Evolutionary conservation across 2,329 filamentous ascomycete species (phyloP), one percentile per base, ranked within the genome.

Genomic region (Colletotrichum sp.): DNA sequence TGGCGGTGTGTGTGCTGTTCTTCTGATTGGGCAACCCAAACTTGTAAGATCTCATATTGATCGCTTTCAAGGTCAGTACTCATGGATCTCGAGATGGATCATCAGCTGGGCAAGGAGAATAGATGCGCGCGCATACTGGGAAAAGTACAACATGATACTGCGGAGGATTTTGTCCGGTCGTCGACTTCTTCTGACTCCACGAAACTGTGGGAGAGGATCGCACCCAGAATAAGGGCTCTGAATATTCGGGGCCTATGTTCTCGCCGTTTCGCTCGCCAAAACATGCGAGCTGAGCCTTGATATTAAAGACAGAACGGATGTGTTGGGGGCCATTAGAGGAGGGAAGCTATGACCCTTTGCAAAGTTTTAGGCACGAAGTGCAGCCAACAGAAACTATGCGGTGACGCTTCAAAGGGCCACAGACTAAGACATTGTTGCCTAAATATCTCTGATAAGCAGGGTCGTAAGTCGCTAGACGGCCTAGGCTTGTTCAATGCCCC

Each of bases 141-240:
- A 5, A 43, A 43, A 6, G n/a, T 43, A 43, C 16, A 5, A 12
- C 0, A 12, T 12, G 18, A 48, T 48, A 1, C 9, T 12, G 18
- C 18, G 43, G 43, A 6, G 43, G 43, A 10, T n/a, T n/a, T 48
- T 4, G 3, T 12, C 43, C 43, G 3, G 18, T 21, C 5, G 7
- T 48, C 43, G n/a, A n/a, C n/a, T n/a, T n/a, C n/a, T n/a, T n/a
- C n/a, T 6, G 18, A 21, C 18, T 21, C 18, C 43, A n/a, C 9
- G 9, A 48, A 4, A n/a, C 5, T 12, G 18, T 12, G 38, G 4
- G 9, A 4, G 18, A 21, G 5, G 8, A 2, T 48, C 18, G 10
- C 38, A 4, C 3, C 10, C 10, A 12, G 10, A n/a, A 21, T 10
- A 12, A 12, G 3, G 8, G 1, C 18, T n/a, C 1, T 48, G 18